These are phyloP conservation scores for Phytophthora chlamydospora DNA, from an alignment of 352 stramenopile genomes.

Conservation along the genomic window DNA sequence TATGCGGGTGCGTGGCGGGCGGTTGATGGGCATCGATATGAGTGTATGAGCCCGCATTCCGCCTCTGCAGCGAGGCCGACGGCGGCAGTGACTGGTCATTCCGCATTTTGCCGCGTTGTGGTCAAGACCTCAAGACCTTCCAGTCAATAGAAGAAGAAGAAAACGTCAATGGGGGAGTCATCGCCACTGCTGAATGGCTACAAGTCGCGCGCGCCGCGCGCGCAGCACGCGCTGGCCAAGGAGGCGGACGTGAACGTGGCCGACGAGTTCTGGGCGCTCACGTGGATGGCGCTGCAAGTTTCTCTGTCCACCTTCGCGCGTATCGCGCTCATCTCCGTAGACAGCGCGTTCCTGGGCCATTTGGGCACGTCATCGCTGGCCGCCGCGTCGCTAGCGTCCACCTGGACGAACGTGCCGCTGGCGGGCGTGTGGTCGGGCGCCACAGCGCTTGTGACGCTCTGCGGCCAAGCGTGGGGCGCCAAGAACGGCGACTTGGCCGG, in stretches of 20 bases:
- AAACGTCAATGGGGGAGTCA: constrained; percentile 20
- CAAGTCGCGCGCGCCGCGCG: not conserved
- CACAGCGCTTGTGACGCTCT: constrained; percentile 79
- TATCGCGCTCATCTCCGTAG: constrained; percentile 78
- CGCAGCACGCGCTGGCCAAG: constrained; percentile 6
- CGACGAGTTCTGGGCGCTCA: constrained; percentile 67
- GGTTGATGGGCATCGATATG: too few species aligned
- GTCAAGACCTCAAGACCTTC: not conserved
- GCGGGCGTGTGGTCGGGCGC: constrained; percentile 71
- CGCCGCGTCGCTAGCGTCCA: constrained; percentile 73
- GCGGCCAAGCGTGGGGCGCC: constrained; percentile 75
- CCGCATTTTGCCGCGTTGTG: constrained; percentile 10
- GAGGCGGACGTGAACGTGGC: constrained; percentile 59
- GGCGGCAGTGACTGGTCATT: constrained; percentile 17
- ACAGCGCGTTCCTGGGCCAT: constrained; percentile 82
- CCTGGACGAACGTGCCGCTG: constrained; percentile 80
- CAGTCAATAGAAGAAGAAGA: not conserved
- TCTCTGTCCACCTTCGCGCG: constrained; percentile 78
- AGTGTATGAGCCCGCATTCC: not conserved
- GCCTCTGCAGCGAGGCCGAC: constrained; percentile 1
- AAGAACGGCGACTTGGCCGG: constrained; percentile 69
- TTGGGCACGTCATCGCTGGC: constrained; percentile 73
- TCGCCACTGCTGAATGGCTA: constrained; percentile 22
- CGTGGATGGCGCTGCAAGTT: constrained; percentile 83
- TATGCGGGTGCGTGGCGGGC: too few species aligned